Evolutionary conservation across 352 stramenopile genomes (phyloP).

Genomic region (Globisporangium paroecandrum): DNA sequence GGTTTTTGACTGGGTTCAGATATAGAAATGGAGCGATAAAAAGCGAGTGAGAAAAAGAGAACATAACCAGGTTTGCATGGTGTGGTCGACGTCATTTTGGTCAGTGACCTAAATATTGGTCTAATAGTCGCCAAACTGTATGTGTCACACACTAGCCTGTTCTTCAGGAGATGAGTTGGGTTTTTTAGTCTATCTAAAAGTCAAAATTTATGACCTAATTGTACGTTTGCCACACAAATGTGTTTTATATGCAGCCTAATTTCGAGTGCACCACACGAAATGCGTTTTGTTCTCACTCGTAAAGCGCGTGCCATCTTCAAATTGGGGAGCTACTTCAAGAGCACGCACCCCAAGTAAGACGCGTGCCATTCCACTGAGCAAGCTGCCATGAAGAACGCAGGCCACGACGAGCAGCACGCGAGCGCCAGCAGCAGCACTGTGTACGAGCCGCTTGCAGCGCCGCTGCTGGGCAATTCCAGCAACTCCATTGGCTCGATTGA

Average conservation of each 20-base stretch:
- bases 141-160: too few relatives aligned
- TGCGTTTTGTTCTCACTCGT: not conserved
- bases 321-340: not conserved
- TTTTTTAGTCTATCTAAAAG: too few relatives aligned
- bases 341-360: not conserved
- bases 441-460: constrained; percentile 1
- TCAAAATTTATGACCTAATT: too few relatives aligned
- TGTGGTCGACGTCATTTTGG: not conserved
- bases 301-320: constrained; percentile 13
- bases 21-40: constrained; percentile 1
- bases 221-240: not conserved
- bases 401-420: not conserved
- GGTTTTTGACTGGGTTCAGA: not conserved
- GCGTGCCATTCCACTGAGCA: not conserved
- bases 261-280: not conserved
- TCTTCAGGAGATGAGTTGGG: too few relatives aligned
- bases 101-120: too few relatives aligned
- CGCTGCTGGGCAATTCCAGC: not conserved
- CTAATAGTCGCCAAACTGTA: too few relatives aligned
- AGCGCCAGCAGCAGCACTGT: not conserved
- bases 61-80: not conserved
- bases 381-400: constrained; percentile 1
- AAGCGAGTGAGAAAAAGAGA: not conserved
- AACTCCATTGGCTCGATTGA: not conserved
- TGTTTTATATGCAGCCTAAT: not conserved